phyloP scores from a whole-genome alignment of 257 asterid species.

The Buddleja alternifolia region DNA sequence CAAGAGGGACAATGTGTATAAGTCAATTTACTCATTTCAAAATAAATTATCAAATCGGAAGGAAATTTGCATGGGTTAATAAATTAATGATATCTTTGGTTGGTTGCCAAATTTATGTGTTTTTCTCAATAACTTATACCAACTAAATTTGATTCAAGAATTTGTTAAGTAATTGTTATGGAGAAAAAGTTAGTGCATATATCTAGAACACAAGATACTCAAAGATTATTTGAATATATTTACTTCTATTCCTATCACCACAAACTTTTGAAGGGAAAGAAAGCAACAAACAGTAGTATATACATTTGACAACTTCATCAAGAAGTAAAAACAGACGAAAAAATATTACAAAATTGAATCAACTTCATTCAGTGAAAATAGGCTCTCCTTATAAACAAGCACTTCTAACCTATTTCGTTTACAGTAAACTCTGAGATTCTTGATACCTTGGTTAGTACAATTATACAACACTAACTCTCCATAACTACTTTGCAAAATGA shows the following conservation, averaged over 20 bases:
- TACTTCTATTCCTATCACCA: not conserved
- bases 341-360: not conserved
- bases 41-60: too few relatives aligned
- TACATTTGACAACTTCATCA: too few relatives aligned
- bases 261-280: not conserved
- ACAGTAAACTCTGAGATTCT: constrained; percentile 49
- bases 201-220: not conserved
- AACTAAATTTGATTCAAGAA: too few relatives aligned
- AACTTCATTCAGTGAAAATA: constrained; percentile 34
- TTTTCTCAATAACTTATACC: too few relatives aligned
- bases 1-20: too few relatives aligned
- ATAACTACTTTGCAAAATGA: constrained; percentile 42
- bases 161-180: too few relatives aligned
- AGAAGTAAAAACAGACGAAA: too few relatives aligned
- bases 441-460: constrained; percentile 14
- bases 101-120: too few relatives aligned
- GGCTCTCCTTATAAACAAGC: constrained; percentile 42
- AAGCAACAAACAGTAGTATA: not conserved
- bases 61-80: too few relatives aligned
- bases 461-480: constrained; percentile 50
- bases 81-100: too few relatives aligned
- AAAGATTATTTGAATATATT: not conserved
- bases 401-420: constrained; percentile 62
- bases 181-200: not conserved
- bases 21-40: too few relatives aligned